Evolutionary conservation across 257 asterid genomes (phyloP), one percentile per base, ranked within the genome.

Genomic region (Dorcoceras hygrometricum): DNA sequence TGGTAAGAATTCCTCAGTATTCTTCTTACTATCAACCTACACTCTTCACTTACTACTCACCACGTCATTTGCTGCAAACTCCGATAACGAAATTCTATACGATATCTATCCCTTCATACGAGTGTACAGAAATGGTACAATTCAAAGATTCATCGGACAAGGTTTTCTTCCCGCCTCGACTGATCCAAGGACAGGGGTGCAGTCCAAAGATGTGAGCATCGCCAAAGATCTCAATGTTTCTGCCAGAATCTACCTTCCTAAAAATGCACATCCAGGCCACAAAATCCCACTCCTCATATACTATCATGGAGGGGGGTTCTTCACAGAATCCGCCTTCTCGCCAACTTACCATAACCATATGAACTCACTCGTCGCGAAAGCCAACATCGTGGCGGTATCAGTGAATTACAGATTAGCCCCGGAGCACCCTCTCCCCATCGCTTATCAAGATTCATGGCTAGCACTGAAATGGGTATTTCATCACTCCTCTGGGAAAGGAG

Each of bases 341-440:
- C 75, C 76, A 0, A 18, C 66, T 0, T 71, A 77, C 34, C 77
- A 81, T 4, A 58, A 57, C 0, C 78, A 75, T 59, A 59, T 84
- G 23, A 71, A 63, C 46, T 34, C 69, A 48, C 68, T 84, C 1
- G 79, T 63, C 0, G 60, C 73, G 10, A 77, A 69, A 48, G 81
- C 87, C 5, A 76, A 79, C 3, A 71, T 78, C 3, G 23, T 79
- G 4, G 57, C 68, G 3, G 75, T 82, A 0, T 84, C 90, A 0
- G 81, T 82, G 6, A 74, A 84, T 20, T 84, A 84, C 66, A 72
- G 90, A 63, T 57, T 79, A 19, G 87, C 85, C 16, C 87, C 87
- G 0, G 85, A 81, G 60, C 54, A 77, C 51, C 89, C 76, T 10
- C 67, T 81, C 1, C 90, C 87, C 0, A 26, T 65, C 8, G 80